Base-by-base conservation (phyloP, 352 stramenopile genomes). In the Phytophthora tentaculata region DNA sequence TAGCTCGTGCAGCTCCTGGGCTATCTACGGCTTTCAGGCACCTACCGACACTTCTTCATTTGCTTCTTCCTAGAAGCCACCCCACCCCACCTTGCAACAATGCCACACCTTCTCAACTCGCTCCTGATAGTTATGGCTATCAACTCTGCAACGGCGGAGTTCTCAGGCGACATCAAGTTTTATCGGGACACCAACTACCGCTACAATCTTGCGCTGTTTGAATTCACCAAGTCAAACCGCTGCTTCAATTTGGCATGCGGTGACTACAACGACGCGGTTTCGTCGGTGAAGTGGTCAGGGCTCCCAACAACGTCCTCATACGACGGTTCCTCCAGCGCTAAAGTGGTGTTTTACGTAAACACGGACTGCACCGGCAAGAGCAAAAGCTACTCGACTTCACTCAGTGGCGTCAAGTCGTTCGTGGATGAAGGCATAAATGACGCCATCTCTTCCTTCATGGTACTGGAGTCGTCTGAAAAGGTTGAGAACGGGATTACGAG, bases 211-310 rank as follows among this genome's bases (percentile, higher is more conserved):
- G 57, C 32, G 4, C 10, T 67, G 29, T 53, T 71, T 19, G 7
- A 17, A 1, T 71, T 71, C 17, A 28, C 28, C 9, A 61, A 52
- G 56, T 37, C 64, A 0, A 71, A 71, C n/a, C 57, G 43, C 14
- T 71, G 64, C 23, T 71, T 62, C 56, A 71, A 71, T 32, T 14
- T 71, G 48, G 49, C 26, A 1, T 71, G 64, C 3, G 39, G 48
- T 0, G 9, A 45, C 28, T 67, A 62, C n/a, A 57, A 71, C 9
- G 24, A 67, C 19, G 50, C 41, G 16, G 19, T 71, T 14, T 71
- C 64, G 23, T 71, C 64, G 1, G 64, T 67, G 3, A 43, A 67
- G n/a, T 71, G 64, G 64, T 67, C 41, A 28, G 57, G 57, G 1
- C 57, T 71, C 35, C 64, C 63, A 3, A 43, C 26, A 5, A 23